Evolutionary conservation across 2,329 filamentous ascomycete genomes (phyloP), one percentile per base, ranked within the genome.

Genomic region (Cladosporium cucumerinum): DNA sequence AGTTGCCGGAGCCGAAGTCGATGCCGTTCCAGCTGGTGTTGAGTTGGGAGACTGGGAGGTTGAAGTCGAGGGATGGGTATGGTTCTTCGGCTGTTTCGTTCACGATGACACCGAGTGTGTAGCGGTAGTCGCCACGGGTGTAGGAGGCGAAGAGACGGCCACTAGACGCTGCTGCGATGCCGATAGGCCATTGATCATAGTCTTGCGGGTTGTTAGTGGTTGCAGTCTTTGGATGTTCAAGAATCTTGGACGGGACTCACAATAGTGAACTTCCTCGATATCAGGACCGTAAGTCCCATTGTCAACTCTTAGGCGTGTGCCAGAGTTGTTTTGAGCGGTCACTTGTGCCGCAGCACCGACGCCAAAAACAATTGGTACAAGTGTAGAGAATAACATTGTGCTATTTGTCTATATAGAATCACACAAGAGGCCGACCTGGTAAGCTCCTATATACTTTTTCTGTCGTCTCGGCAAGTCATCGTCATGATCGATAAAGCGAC

Each of bases 181-280:
- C 80, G 25, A 81, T 81, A 1, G 79, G 80, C 79, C 78, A 81
- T 69, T 81, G 78, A 30, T 78, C 77, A 64, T 81, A 81, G 69
- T 74, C 69, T 70, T 36, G 6, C 2, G 11, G 6, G 21, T 12
- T 25, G 55, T 46, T 14, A 46, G 36, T 52, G 7, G 39, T 23
- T 36, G 57, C 18, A 1, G 18, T 21, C 12, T 32, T 7, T 12
- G 1, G 3, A 21, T 21, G 10, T n/a, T 5, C n/a, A 18, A 36
- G 30, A 3, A 11, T 2, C 21, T 39, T 12, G 28, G 14, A 23
- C 3, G 23, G 23, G 14, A 55, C 66, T 59, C 55, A 70, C 67
- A 83, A 69, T 82, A 83, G 68, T 83, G 80, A 43, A 79, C 78
- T 67, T 83, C 81, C 67, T 84, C 82, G 3, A 84, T 71, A 1